Percentiles rank a stretch among this genome's conserved stretches.
Evolutionary conservation across 2,329 filamentous ascomycete species (phyloP).

Genomic region (Sporothrix inflata): DNA sequence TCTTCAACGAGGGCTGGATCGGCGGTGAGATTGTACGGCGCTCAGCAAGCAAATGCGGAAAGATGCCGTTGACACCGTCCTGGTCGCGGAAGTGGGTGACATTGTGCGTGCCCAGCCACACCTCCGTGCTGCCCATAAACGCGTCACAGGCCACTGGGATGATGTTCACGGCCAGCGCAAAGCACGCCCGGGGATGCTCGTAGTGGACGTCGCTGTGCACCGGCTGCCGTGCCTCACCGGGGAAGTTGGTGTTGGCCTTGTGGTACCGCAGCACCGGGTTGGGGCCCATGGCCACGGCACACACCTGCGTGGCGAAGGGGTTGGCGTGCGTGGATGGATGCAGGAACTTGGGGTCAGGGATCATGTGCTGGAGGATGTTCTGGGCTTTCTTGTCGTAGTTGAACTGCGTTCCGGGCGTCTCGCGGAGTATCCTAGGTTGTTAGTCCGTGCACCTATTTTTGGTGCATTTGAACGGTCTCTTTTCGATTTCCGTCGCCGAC

Average conservation of each 20-base stretch:
- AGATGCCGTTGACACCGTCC: slow-evolving; percentile 38
- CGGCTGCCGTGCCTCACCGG: slow-evolving; percentile 42
- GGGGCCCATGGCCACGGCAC: slow-evolving; percentile 28
- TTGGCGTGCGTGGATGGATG: slow-evolving; percentile 29
- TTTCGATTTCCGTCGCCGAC: no score
- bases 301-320: slow-evolving; percentile 29
- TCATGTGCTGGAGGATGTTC: slow-evolving; percentile 34
- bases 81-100: slow-evolving; percentile 38
- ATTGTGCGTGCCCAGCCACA: slow-evolving; percentile 54
- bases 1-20: slow-evolving; percentile 46
- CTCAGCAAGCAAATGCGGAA: slow-evolving; percentile 38
- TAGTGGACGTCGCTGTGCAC: slow-evolving; percentile 49
- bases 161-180: slow-evolving; percentile 52
- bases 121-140: slow-evolving; percentile 53
- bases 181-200: slow-evolving; percentile 53
- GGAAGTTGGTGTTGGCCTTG: slow-evolving; percentile 33
- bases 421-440: slow-evolving; percentile 19
- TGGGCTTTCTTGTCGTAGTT: slow-evolving; percentile 32
- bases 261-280: slow-evolving; percentile 32
- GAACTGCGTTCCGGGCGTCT: slow-evolving; percentile 30
- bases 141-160: slow-evolving; percentile 50
- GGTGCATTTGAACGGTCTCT: no score
- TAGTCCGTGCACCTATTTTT: no score
- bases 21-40: slow-evolving; percentile 42
- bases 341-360: slow-evolving; percentile 28